phyloP scores from a whole-genome alignment of 352 stramenopile genomes.

The Globisporangium carolinianum region DNA sequence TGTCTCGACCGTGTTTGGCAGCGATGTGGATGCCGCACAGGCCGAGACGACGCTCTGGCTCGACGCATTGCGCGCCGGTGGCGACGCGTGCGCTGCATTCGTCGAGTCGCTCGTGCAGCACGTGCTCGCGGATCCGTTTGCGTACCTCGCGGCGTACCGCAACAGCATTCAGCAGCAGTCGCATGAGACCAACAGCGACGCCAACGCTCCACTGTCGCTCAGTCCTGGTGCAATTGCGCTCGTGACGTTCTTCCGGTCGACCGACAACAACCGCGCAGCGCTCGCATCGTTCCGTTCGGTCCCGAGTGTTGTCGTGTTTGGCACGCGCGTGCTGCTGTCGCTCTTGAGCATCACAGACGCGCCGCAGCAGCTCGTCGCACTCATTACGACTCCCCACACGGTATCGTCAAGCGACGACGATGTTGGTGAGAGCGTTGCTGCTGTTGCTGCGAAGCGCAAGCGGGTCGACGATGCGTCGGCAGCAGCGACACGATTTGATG shows the following conservation, averaged over 20 bases:
- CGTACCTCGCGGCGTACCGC: constrained; percentile 29
- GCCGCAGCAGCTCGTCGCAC: constrained; percentile 28
- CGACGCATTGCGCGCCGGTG: constrained; percentile 38
- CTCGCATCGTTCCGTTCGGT: constrained; percentile 21
- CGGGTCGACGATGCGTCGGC: not conserved
- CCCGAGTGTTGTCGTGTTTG: constrained; percentile 24
- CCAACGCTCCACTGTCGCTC: constrained; percentile 7
- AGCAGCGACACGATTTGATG: constrained; percentile 12
- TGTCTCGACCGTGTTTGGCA: constrained; percentile 51
- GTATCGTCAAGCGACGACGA: not conserved
- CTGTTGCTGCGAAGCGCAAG: constrained; percentile 20
- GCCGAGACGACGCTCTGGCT: constrained; percentile 68
- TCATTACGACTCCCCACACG: constrained; percentile 22
- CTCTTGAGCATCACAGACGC: constrained; percentile 24
- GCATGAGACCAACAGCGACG: not conserved
- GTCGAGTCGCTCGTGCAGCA: constrained; percentile 33
- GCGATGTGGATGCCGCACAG: constrained; percentile 6
- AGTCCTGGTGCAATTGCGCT: constrained; percentile 48
- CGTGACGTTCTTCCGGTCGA: constrained; percentile 32
- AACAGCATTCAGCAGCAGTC: not conserved
- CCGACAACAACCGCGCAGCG: too few species aligned
- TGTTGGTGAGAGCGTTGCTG: not conserved
- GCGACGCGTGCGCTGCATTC: constrained; percentile 32
- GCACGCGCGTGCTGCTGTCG: constrained; percentile 31
- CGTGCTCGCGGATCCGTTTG: constrained; percentile 41